Evolutionary conservation across 2,329 filamentous ascomycete genomes (phyloP).

Genomic region (Cladosporium cucumerinum): DNA sequence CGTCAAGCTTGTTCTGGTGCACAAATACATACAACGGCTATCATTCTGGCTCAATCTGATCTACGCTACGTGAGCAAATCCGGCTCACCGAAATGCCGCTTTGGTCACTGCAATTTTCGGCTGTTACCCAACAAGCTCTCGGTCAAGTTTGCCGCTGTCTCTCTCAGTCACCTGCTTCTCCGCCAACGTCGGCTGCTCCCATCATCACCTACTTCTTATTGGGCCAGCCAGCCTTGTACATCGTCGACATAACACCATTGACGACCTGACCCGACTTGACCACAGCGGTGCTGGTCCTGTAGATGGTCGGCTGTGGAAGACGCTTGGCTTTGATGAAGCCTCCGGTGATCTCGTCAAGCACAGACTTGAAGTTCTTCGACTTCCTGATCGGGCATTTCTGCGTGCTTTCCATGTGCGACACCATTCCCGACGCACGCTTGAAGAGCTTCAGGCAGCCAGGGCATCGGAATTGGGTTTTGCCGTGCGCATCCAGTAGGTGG

Average conservation of each 20-base stretch:
- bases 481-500: conserved; percentile 27
- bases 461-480: conserved; percentile 37
- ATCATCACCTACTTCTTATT: background rate
- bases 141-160: background rate
- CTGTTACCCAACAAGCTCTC: background rate
- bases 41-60: background rate
- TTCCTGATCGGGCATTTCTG: conserved; percentile 37
- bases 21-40: background rate
- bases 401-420: conserved; percentile 41
- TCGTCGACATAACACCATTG: conserved; percentile 17
- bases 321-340: conserved; percentile 35
- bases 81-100: background rate
- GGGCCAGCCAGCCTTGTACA: conserved; percentile 14
- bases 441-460: conserved; percentile 42
- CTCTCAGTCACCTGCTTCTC: background rate
- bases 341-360: conserved; percentile 41
- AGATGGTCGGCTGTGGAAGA: conserved; percentile 23
- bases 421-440: conserved; percentile 36
- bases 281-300: conserved; percentile 2
- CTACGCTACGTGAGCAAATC: background rate
- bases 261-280: conserved; percentile 15
- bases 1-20: background rate
- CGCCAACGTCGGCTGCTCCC: background rate
- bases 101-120: background rate
- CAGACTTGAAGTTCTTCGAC: conserved; percentile 33